Percentiles rank a stretch among this genome's conserved stretches.
phyloP scores from a whole-genome alignment of 768 basidiomycete species.

The Hirschioporus abietinus region DNA sequence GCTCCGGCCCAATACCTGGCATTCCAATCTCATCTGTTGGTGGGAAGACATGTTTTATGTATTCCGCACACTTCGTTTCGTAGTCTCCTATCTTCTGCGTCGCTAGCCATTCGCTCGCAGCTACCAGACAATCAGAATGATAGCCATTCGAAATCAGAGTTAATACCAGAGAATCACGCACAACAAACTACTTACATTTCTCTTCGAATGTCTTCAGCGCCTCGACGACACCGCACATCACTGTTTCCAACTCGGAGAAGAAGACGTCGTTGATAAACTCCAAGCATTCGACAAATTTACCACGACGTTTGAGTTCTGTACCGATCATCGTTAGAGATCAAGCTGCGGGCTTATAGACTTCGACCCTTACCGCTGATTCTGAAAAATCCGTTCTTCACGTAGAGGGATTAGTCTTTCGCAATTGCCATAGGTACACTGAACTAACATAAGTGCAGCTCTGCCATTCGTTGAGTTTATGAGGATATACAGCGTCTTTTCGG shows the following conservation, averaged over 20 bases:
- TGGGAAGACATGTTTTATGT: background rate
- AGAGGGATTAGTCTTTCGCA: background rate
- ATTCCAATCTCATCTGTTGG: background rate
- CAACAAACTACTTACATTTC: background rate
- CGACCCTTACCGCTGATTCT: background rate
- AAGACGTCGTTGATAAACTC: background rate
- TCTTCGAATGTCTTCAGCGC: background rate
- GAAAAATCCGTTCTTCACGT: background rate
- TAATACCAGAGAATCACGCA: background rate
- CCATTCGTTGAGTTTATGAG: no score
- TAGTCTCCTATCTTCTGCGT: background rate
- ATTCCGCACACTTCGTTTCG: background rate
- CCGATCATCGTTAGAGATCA: background rate
- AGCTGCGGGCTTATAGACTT: background rate
- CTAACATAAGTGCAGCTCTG: no score
- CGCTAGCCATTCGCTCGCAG: background rate
- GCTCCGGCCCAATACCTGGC: background rate
- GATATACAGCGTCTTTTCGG: no score
- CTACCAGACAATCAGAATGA: background rate
- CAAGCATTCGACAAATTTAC: background rate
- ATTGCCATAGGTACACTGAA: no score
- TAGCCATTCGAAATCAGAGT: background rate
- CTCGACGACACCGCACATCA: background rate
- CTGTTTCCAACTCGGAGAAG: background rate
- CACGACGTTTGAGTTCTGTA: background rate